Evolutionary conservation across 192 early-diverging fungal genomes (phyloP), one percentile per base, ranked within the genome.

Genomic region (Coemansia sp.): DNA sequence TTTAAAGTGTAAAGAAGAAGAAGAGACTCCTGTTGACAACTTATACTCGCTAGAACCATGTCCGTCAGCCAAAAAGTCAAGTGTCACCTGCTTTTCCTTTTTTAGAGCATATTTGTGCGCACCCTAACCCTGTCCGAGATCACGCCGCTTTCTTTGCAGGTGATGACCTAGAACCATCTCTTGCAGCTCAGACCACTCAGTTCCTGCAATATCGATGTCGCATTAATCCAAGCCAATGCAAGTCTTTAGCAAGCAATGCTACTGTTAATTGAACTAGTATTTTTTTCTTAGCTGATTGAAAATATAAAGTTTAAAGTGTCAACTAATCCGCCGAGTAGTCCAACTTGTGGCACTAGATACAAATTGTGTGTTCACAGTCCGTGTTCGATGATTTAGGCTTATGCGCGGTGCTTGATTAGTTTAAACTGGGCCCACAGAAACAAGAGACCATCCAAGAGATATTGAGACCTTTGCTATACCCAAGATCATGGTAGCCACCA

Each of bases 11-110:
- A 48, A n/a, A 21, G 46, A 48, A n/a, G 19, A n/a, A 48, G 5
- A 6, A 57, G 23, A 31, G 27, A 31, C 27, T 27, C 25, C 25
- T 31, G 29, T 53, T 53, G 51, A 53, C 51, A 29, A 11, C 23
- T 53, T 48, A 19, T 34, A 34, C 34, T 34, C 34, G 34, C 5
- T 34, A 34, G 34, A 5, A 34, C 32, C n/a, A 25, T 10, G 19
- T 2, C 51, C 27, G 51, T 29, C 51, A 31, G 51, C 25, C 51
- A 12, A 29, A 31, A 55, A 55, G 51, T 53, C 51, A 57, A 17
- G 55, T 57, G 55, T 57, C 55, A 57, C 55, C 55, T 57, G 55
- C 15, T 32, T 5, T 57, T 57, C 31, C n/a, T 29, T 41, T 4
- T 14, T 41, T 1, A 3, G 39, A 10, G 39, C 39, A 41, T 41